Evolutionary conservation across 139 green algal species (phyloP), one percentile per base, ranked within the genome.

Genomic region (Zygnema cylindricum): DNA sequence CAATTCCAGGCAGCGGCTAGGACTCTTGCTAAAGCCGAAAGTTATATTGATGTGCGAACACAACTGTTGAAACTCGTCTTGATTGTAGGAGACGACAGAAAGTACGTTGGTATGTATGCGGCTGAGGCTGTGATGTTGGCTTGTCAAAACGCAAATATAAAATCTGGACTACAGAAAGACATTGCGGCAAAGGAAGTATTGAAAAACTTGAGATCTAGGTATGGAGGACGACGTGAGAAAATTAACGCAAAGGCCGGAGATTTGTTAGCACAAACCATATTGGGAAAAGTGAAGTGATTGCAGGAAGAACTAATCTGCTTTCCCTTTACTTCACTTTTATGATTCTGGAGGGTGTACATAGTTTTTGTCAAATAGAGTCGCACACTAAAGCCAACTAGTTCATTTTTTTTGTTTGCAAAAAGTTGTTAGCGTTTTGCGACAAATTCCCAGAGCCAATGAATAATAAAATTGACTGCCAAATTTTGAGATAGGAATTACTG

Each of bases 221-320:
- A 25, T 63, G 49, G 71, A 16, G 7, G 7, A 7, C 71, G 71
- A 11, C 71, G 71, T 16, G 38, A 79, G 11, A 55, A 42, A 42
- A 79, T 79, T 7, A 79, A 79, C 43, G 71, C 71, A 43, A 42
- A 79, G 71, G 71, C 36, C 71, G 71, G 71, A 7, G 71, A 79
- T 43, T 43, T 79, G 36, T 16, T 79, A 11, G 38, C 43, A 16
- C 71, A 43, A 38, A 43, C 71, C 7, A 42, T 79, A 25, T 63
- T 63, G 49, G 49, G 49, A 16, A 63, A 63, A 63, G 49, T 63
- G 49, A 63, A 63, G 49, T 63, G 49, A 63, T 63, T n/a, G n/a
- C n/a, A n/a, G n/a, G n/a, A n/a, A n/a, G n/a, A n/a, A n/a, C n/a
- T n/a, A n/a, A n/a, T n/a, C n/a, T n/a, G n/a, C n/a, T n/a, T n/a